A percentile compares a stretch with the other conserved stretches of the same genome.
phyloP scores from a whole-genome alignment of 257 asterid species.

The Solanum appendiculatum region DNA sequence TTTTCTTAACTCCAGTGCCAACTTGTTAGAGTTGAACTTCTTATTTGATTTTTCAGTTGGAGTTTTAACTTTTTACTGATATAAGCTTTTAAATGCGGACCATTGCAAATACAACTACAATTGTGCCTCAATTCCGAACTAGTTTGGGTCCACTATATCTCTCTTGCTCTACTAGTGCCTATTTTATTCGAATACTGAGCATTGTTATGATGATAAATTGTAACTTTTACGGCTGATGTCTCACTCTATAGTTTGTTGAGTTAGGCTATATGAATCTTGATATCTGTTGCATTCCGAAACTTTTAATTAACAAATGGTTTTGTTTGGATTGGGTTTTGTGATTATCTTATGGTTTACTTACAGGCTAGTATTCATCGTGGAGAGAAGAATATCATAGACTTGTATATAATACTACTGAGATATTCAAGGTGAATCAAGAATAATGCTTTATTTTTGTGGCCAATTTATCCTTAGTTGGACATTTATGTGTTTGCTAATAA shows the following conservation, averaged over 20 bases:
- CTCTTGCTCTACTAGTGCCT: background rate
- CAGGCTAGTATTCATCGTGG: slow-evolving; percentile 74
- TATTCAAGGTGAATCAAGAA: slow-evolving; percentile 53
- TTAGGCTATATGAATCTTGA: background rate
- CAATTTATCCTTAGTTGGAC: background rate
- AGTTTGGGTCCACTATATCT: background rate
- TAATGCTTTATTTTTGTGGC: background rate
- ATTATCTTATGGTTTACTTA: background rate
- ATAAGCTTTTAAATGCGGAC: background rate
- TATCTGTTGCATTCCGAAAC: background rate
- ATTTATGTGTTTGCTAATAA: background rate
- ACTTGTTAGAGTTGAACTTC: background rate
- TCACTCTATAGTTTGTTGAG: background rate
- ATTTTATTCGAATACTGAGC: background rate
- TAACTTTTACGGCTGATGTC: background rate
- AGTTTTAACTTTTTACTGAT: background rate
- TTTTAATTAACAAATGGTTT: background rate
- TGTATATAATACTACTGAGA: slow-evolving; percentile 67
- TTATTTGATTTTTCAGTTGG: background rate
- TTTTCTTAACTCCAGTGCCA: background rate
- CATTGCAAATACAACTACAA: background rate
- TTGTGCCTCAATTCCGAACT: background rate
- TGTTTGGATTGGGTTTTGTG: background rate
- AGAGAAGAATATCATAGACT: slow-evolving; percentile 66
- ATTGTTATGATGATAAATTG: background rate